These are phyloP conservation scores for Yarrowia sp. DNA, from an alignment of 805 yeast species.

Conservation along the genomic window DNA sequence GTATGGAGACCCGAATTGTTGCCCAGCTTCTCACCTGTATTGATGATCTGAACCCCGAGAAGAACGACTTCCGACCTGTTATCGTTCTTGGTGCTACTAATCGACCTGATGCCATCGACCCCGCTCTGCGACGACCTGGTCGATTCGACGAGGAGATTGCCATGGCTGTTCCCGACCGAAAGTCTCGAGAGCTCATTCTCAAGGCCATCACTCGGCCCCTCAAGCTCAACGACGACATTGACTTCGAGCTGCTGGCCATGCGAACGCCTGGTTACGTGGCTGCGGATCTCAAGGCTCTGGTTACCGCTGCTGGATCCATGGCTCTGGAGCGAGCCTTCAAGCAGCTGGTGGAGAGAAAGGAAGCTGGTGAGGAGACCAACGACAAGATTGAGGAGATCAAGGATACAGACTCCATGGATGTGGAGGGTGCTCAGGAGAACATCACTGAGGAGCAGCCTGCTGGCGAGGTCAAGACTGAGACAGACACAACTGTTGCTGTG, in stretches of 20 bases:
- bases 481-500: background rate
- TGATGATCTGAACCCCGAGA: slow-evolving; percentile 86
- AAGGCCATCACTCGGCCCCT: slow-evolving; percentile 67
- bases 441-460: slow-evolving; percentile 22
- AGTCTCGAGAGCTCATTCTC: slow-evolving; percentile 71
- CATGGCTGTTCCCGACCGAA: slow-evolving; percentile 90
- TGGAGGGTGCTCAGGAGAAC: slow-evolving; percentile 40
- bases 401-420: slow-evolving; percentile 39
- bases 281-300: slow-evolving; percentile 91
- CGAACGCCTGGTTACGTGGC: slow-evolving; percentile 97
- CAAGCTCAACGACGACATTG: slow-evolving; percentile 67
- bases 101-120: slow-evolving; percentile 91
- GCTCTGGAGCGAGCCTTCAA: slow-evolving; percentile 91
- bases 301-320: slow-evolving; percentile 90
- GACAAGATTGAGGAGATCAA: slow-evolving; percentile 28
- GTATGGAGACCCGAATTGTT: slow-evolving; percentile 95
- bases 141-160: slow-evolving; percentile 94
- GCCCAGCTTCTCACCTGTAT: slow-evolving; percentile 92
- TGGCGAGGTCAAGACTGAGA: background rate
- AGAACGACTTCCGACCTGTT: slow-evolving; percentile 90
- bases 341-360: slow-evolving; percentile 39
- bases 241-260: slow-evolving; percentile 73
- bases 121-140: slow-evolving; percentile 95
- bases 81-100: slow-evolving; percentile 95
- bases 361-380: slow-evolving; percentile 28